Base-by-base conservation (phyloP, 192 early-diverging fungal genomes). In the Backusella westeae region DNA sequence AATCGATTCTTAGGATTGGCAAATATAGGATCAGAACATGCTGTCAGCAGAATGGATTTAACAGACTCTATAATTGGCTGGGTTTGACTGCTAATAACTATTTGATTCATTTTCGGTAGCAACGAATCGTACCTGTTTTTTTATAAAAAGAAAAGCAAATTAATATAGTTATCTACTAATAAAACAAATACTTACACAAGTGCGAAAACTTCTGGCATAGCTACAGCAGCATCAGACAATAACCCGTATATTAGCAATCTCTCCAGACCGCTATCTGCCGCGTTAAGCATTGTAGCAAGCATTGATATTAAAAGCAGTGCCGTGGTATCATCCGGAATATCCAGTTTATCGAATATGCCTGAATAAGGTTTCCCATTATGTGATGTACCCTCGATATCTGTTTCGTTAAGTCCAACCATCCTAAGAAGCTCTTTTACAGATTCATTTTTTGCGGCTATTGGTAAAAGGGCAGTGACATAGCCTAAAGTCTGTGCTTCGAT, bases 391-490 rank as follows among this genome's bases (percentile, higher is more conserved):
- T 85, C 82, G 26, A 86, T 44, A 68, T 85, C 84, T 19, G 79
- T 69, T 41, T 86, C 85, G 17, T 72, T 78, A 8, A 89, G 74
- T 32, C 86, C 89, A 35, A 83, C 82, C 49, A 82, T 44, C 53
- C 79, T 87, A 67, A 90, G 63, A 36, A 89, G 26, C 39, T 87
- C 86, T 69, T 79, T 82, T 49, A 92, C 74, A 42, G 88, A 87
- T 76, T 87, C 90, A 79, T 90, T 89, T 67, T 84, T 83, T 36
- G 88, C 90, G 2, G 94, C 85, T 9, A 88, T 85, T 0, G 95
- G 93, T 36, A 97, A 78, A 21, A 96, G 77, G 6, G 92, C 90
- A 14, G 92, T 85, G n/a, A 97, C 69, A 79, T 93, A 96, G 1
- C 94, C 93, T 70, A 95, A 82, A 67, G 85, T 82, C 2, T 86